phyloP scores from a whole-genome alignment of 2,329 filamentous ascomycete species.

The Talaromyces sp. region DNA sequence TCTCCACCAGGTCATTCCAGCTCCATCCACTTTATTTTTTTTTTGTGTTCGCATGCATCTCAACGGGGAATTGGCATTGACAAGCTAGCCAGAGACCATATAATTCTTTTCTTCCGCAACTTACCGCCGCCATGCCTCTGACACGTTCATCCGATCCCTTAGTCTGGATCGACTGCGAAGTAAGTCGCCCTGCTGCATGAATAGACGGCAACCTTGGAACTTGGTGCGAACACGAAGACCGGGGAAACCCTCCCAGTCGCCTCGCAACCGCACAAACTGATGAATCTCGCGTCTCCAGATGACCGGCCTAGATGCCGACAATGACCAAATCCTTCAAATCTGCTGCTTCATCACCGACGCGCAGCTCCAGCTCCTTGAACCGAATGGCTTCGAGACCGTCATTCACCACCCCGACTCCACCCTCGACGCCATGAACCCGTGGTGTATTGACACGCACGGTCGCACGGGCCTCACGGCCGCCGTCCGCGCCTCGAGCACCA shows the following conservation, averaged over 20 bases:
- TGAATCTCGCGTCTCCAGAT: constrained; percentile 62
- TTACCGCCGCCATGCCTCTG: constrained; percentile 41
- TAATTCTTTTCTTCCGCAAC: neutral
- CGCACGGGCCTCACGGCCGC: constrained; percentile 78
- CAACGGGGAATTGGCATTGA: neutral
- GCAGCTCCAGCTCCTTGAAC: constrained; percentile 74
- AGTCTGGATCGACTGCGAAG: constrained; percentile 85
- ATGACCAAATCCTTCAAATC: constrained; percentile 85
- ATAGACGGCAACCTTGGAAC: neutral
- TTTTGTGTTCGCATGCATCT: neutral
- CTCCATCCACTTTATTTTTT: constrained; percentile 7
- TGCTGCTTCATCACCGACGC: constrained; percentile 89
- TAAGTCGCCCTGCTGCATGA: constrained; percentile 31
- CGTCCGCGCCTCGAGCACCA: constrained; percentile 73
- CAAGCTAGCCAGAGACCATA: neutral
- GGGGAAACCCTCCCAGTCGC: neutral
- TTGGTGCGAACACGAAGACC: too few relatives aligned
- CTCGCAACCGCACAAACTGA: neutral
- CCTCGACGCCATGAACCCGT: constrained; percentile 80
- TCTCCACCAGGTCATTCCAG: constrained; percentile 26
- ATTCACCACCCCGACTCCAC: constrained; percentile 72
- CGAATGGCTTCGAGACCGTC: constrained; percentile 75
- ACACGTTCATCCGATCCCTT: constrained; percentile 64
- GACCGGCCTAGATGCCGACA: constrained; percentile 80
- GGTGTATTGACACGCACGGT: constrained; percentile 82